Percentiles rank a stretch among this genome's conserved stretches.
phyloP scores from a whole-genome alignment of 768 basidiomycete species.

The Kwoniella dejecticola region DNA sequence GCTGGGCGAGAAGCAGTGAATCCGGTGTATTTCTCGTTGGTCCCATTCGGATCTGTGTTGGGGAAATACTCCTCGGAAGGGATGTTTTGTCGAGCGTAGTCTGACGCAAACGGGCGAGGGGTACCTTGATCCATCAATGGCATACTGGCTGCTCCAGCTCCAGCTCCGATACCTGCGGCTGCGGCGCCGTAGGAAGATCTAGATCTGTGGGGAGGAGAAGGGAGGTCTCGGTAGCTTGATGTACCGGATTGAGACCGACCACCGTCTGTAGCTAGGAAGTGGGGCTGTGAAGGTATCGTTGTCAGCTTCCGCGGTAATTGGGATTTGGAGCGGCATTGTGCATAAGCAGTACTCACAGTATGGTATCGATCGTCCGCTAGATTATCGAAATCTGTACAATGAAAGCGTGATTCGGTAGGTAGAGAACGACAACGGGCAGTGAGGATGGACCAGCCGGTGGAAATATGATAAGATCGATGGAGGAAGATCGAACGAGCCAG shows the following conservation, averaged over 20 bases:
- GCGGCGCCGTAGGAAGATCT: background rate
- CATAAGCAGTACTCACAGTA: conserved; percentile 4
- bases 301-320: too few species aligned
- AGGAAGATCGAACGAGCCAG: background rate
- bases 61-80: conserved; percentile 40
- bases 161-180: background rate
- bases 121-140: conserved; percentile 9
- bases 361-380: conserved; percentile 3
- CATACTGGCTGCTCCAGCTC: background rate
- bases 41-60: conserved; percentile 6
- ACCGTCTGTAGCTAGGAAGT: background rate
- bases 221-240: conserved; percentile 9
- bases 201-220: conserved; percentile 16
- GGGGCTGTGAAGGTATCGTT: background rate
- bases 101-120: conserved; percentile 9
- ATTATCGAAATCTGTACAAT: conserved; percentile 11
- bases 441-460: too few species aligned
- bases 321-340: too few species aligned
- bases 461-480: too few species aligned
- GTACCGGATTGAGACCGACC: background rate
- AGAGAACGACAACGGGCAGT: too few species aligned
- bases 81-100: conserved; percentile 38
- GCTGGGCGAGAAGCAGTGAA: background rate
- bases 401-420: background rate
- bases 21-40: conserved; percentile 5